phyloP scores from a whole-genome alignment of 2,329 filamentous ascomycete species.

The Xylaria sp. region DNA sequence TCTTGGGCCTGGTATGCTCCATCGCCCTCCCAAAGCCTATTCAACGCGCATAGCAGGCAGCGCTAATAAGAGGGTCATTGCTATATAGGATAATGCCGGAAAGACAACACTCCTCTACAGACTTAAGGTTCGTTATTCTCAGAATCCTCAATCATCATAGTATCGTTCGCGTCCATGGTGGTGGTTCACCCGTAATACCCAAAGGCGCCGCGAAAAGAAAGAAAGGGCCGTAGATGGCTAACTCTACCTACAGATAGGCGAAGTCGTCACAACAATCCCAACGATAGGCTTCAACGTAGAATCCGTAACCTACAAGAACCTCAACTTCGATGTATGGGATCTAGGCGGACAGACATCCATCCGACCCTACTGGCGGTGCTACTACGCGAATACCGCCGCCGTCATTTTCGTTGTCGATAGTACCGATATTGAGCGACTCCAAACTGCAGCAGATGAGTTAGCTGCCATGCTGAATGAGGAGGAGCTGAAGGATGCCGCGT shows the following conservation, averaged over 20 bases:
- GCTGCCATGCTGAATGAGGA: conserved; percentile 97
- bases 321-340: conserved; percentile 99
- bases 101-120: conserved; percentile 98
- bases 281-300: conserved; percentile 99
- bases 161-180: neutral
- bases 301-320: conserved; percentile 96
- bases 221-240: conserved; percentile 29
- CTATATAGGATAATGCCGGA: conserved; percentile 88
- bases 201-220: neutral
- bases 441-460: conserved; percentile 92
- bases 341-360: conserved; percentile 98
- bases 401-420: conserved; percentile 99
- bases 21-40: conserved; percentile 3
- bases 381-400: conserved; percentile 98
- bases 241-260: conserved; percentile 77
- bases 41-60: conserved; percentile 26
- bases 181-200: neutral
- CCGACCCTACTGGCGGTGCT: conserved; percentile 98
- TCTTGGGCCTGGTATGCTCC: conserved; percentile 83
- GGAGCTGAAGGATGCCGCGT: conserved; percentile 89
- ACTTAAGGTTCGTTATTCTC: conserved; percentile 75
- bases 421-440: conserved; percentile 94
- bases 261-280: conserved; percentile 98
- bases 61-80: conserved; percentile 30
- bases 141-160: neutral